Evolutionary conservation across 306 rosid genomes (phyloP).

Genomic region (Vigna hirtella): DNA sequence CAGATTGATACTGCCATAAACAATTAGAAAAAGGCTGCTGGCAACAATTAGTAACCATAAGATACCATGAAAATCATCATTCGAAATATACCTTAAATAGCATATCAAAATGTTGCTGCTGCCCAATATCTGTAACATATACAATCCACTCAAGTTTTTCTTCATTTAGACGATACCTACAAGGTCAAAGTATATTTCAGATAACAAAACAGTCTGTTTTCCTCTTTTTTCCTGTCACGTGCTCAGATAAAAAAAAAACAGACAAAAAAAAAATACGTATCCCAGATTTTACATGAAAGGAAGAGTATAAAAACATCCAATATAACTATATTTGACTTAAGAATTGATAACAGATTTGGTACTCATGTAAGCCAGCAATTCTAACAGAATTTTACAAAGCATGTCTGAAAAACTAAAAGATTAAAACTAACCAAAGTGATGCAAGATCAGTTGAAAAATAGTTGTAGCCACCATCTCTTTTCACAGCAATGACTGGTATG

Average conservation of each 20-base stretch:
- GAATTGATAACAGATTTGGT: constrained; percentile 36
- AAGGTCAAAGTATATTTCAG: constrained; percentile 36
- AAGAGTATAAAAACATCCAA: background rate
- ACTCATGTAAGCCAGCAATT: constrained; percentile 15
- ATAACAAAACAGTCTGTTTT: constrained; percentile 19
- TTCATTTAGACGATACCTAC: constrained; percentile 83
- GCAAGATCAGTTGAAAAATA: constrained; percentile 94
- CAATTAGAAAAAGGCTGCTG: constrained; percentile 3
- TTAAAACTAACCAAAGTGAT: constrained; percentile 72
- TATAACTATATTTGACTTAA: constrained; percentile 3
- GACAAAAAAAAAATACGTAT: constrained; percentile 4
- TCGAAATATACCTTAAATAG: constrained; percentile 70
- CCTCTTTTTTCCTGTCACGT: background rate
- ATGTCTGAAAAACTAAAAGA: background rate
- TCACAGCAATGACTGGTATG: constrained; percentile 91
- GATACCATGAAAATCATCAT: constrained; percentile 3
- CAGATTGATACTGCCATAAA: too few species aligned
- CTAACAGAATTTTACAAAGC: background rate
- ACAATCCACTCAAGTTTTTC: constrained; percentile 92
- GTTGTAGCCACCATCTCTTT: constrained; percentile 97
- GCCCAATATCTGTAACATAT: constrained; percentile 87
- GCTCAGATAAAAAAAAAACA: background rate
- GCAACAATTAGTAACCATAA: constrained; percentile 15
- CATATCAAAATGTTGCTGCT: constrained; percentile 86
- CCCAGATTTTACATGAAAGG: constrained; percentile 1